Percentiles rank a stretch among this genome's conserved stretches.
Evolutionary conservation across 768 basidiomycete species (phyloP).

Genomic region (Xerocomellus intermedius): DNA sequence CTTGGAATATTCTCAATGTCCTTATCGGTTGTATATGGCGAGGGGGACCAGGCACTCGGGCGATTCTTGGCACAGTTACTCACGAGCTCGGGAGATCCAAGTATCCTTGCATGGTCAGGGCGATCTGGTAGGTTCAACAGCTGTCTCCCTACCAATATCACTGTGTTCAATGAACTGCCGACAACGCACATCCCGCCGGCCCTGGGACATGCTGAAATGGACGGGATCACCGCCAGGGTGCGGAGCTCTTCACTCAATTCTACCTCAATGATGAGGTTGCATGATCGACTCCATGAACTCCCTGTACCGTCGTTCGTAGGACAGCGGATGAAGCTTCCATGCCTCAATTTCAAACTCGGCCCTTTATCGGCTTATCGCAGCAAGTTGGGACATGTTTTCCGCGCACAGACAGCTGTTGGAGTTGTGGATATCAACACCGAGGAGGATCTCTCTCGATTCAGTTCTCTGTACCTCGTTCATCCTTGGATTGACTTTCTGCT

Average conservation of each 20-base stretch:
- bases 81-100: not conserved
- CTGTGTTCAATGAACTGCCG: not conserved
- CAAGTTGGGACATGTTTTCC: not conserved
- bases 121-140: not conserved
- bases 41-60: conserved; percentile 1
- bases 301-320: not conserved
- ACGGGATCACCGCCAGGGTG: not conserved
- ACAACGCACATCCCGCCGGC: not conserved
- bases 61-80: conserved; percentile 1
- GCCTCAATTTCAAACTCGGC: conserved; percentile 1
- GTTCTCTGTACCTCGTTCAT: too few relatives aligned
- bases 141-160: not conserved
- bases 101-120: conserved; percentile 11
- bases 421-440: too few relatives aligned
- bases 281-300: not conserved
- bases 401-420: too few relatives aligned
- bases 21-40: conserved; percentile 1
- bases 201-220: not conserved
- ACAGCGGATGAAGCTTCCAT: conserved; percentile 1
- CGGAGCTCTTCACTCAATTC: not conserved
- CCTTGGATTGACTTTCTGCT: too few relatives aligned
- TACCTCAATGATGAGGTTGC: not conserved
- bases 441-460: too few relatives aligned
- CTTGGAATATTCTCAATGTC: conserved; percentile 1
- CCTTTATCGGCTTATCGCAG: not conserved